phyloP scores from a whole-genome alignment of 345 rosid species.

The Theobroma cacao region DNA sequence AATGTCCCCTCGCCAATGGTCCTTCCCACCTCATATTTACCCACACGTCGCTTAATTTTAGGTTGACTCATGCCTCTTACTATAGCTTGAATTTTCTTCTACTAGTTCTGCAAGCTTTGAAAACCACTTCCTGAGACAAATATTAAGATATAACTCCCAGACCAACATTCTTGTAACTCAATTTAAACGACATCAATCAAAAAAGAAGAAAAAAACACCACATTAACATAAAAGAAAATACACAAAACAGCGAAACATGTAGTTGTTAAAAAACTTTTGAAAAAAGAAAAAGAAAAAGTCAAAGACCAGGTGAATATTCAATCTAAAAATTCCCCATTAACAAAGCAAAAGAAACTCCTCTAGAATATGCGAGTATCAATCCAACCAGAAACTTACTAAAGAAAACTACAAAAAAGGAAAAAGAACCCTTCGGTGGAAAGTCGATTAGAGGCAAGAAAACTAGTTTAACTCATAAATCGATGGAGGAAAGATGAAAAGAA shows the following conservation, averaged over 20 bases:
- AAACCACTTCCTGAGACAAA: slow-evolving; percentile 26
- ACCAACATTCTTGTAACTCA: background rate
- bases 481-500: background rate
- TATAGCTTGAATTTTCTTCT: slow-evolving; percentile 5
- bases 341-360: background rate
- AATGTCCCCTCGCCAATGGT: slow-evolving; percentile 97
- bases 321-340: background rate
- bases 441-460: background rate
- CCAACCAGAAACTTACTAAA: background rate
- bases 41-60: slow-evolving; percentile 77
- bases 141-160: background rate
- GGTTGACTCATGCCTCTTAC: slow-evolving; percentile 51
- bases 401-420: too few relatives aligned
- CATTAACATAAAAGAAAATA: background rate
- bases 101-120: background rate
- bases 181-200: background rate
- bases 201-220: background rate
- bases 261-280: background rate
- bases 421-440: background rate
- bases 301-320: background rate
- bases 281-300: background rate
- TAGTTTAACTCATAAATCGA: background rate
- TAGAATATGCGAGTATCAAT: background rate
- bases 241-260: background rate
- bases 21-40: slow-evolving; percentile 93